These are phyloP conservation scores for Pholiota adiposa DNA, from an alignment of 1,284 basidiomycete genomes.

Conservation along the genomic window DNA sequence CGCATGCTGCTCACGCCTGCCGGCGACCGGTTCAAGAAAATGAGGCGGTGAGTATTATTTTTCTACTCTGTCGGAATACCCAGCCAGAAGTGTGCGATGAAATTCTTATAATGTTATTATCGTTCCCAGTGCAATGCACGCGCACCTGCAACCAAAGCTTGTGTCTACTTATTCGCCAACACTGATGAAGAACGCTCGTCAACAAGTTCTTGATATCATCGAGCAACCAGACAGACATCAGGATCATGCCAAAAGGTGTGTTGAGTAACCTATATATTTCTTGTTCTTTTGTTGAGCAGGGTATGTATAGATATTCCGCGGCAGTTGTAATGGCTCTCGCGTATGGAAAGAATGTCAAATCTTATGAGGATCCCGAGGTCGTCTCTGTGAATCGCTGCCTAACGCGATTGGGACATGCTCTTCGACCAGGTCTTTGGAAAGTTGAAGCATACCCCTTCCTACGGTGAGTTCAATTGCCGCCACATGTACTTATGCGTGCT, in stretches of 20 bases:
- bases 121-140: slow-evolving; percentile 50
- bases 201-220: slow-evolving; percentile 57
- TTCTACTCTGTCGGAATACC: background rate
- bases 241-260: slow-evolving; percentile 53
- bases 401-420: slow-evolving; percentile 48
- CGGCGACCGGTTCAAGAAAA: slow-evolving; percentile 49
- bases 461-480: slow-evolving; percentile 33
- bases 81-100: background rate
- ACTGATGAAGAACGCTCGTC: slow-evolving; percentile 49
- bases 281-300: background rate
- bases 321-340: slow-evolving; percentile 67
- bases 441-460: slow-evolving; percentile 64
- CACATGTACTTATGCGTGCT: too few species aligned
- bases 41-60: slow-evolving; percentile 40
- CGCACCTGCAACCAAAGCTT: slow-evolving; percentile 52
- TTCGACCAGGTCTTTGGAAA: slow-evolving; percentile 60
- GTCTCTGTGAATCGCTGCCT: slow-evolving; percentile 52
- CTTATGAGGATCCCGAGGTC: slow-evolving; percentile 61
- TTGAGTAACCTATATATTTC: background rate
- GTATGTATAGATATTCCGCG: slow-evolving; percentile 59
- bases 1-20: slow-evolving; percentile 45
- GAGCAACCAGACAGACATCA: slow-evolving; percentile 52
- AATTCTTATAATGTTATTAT: background rate
- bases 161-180: slow-evolving; percentile 51
- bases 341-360: slow-evolving; percentile 61